Conservation (phyloP, 345 rosid species). For the Gynandropsis gynandra region DNA sequence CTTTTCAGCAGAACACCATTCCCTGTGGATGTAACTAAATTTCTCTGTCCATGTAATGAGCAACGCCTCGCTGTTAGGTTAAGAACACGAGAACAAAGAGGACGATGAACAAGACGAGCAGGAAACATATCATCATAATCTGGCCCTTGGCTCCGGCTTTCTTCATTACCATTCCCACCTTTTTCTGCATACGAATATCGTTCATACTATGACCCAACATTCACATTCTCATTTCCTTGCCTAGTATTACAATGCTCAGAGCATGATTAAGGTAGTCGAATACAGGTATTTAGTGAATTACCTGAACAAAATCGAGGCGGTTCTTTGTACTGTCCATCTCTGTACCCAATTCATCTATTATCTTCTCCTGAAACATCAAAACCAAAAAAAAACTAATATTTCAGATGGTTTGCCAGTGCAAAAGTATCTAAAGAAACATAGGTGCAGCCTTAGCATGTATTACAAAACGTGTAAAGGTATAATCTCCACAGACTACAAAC, state of each 20-base stretch:
- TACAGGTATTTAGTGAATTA: conserved; percentile 12
- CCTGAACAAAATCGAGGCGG: conserved; percentile 98
- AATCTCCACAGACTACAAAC: no score
- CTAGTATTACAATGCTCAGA: no score
- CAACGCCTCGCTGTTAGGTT: no score
- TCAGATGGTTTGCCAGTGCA: no score
- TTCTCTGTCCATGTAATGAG: no score
- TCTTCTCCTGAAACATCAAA: conserved; percentile 59
- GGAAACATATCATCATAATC: conserved; percentile 81
- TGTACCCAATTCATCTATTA: conserved; percentile 63
- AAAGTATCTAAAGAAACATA: no score
- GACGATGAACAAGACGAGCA: conserved; percentile 72
- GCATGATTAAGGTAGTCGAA: neutral
- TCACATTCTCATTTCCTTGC: neutral
- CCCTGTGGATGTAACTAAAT: no score
- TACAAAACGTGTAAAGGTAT: no score
- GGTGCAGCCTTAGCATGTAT: neutral
- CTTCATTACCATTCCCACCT: conserved; percentile 97
- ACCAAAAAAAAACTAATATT: conserved; percentile 3
- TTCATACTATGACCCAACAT: conserved; percentile 2
- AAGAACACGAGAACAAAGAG: conserved; percentile 84
- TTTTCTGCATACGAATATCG: conserved; percentile 56
- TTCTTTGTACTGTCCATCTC: conserved; percentile 94
- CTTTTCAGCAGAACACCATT: no score
- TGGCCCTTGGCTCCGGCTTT: conserved; percentile 93